These are phyloP conservation scores for Daldinia caldariorum DNA, from an alignment of 495 filamentous ascomycete genomes.

Conservation along the genomic window DNA sequence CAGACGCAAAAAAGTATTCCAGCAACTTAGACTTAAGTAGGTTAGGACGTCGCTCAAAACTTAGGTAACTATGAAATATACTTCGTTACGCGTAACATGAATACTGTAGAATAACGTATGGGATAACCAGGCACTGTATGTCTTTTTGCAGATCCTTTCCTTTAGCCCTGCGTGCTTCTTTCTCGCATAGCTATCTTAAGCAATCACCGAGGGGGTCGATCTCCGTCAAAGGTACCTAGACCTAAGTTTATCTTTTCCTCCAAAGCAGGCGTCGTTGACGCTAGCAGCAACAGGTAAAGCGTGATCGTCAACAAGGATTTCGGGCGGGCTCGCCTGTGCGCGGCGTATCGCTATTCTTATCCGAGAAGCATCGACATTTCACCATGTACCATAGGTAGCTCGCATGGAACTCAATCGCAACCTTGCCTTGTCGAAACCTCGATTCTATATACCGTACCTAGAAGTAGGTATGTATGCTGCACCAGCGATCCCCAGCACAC, in stretches of 20 bases:
- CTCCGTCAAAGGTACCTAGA: slow-evolving; percentile 21
- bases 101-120: slow-evolving; percentile 16
- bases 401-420: slow-evolving; percentile 8
- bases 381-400: slow-evolving; percentile 9
- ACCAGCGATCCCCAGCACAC: slow-evolving; percentile 31
- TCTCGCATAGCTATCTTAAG: slow-evolving; percentile 32
- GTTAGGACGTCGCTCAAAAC: background rate
- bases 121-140: slow-evolving; percentile 10
- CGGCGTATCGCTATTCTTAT: slow-evolving; percentile 28
- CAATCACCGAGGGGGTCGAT: slow-evolving; percentile 32
- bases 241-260: slow-evolving; percentile 25
- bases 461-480: slow-evolving; percentile 24
- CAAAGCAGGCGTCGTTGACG: slow-evolving; percentile 1
- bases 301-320: slow-evolving; percentile 33
- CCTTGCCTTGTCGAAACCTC: background rate
- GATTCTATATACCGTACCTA: slow-evolving; percentile 12
- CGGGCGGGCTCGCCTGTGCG: slow-evolving; percentile 9
- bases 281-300: slow-evolving; percentile 6
- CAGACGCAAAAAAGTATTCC: background rate
- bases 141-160: slow-evolving; percentile 25
- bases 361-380: slow-evolving; percentile 8
- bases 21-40: background rate
- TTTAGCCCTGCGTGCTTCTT: slow-evolving; percentile 20
- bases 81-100: slow-evolving; percentile 39
- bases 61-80: slow-evolving; percentile 12